These are phyloP conservation scores for Chrysochromulina tobinii DNA, from an alignment of 78 protist genomes.

Conservation along the genomic window DNA sequence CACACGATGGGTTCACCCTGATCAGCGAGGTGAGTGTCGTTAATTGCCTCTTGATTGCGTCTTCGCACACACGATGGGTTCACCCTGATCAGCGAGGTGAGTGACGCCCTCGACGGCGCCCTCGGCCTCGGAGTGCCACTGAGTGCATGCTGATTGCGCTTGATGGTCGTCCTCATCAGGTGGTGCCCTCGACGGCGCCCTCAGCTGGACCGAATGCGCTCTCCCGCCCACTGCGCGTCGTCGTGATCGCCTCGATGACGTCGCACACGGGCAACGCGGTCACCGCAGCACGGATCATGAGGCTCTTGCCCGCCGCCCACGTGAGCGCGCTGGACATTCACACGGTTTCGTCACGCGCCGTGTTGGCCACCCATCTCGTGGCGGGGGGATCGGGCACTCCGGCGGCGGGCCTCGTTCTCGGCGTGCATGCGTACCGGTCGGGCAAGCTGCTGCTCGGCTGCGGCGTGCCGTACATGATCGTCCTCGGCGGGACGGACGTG, in stretches of 20 bases:
- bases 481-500: conserved; percentile 19
- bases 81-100: too few relatives aligned
- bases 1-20: too few relatives aligned
- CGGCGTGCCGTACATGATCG: not conserved
- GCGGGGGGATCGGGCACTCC: not conserved
- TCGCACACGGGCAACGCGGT: not conserved
- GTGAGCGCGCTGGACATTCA: not conserved
- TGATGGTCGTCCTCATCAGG: too few relatives aligned
- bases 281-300: not conserved
- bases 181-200: too few relatives aligned
- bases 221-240: not conserved
- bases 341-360: not conserved
- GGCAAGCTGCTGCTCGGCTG: conserved; percentile 3
- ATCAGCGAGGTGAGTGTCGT: too few relatives aligned
- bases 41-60: too few relatives aligned
- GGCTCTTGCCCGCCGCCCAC: not conserved
- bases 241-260: not conserved
- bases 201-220: too few relatives aligned
- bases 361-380: not conserved
- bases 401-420: not conserved
- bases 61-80: too few relatives aligned
- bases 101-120: too few relatives aligned
- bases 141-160: too few relatives aligned
- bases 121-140: too few relatives aligned
- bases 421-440: not conserved